Evolutionary conservation across 805 yeast species (phyloP), one percentile per base, ranked within the genome.

Genomic region (Saturnispora gosingensis): DNA sequence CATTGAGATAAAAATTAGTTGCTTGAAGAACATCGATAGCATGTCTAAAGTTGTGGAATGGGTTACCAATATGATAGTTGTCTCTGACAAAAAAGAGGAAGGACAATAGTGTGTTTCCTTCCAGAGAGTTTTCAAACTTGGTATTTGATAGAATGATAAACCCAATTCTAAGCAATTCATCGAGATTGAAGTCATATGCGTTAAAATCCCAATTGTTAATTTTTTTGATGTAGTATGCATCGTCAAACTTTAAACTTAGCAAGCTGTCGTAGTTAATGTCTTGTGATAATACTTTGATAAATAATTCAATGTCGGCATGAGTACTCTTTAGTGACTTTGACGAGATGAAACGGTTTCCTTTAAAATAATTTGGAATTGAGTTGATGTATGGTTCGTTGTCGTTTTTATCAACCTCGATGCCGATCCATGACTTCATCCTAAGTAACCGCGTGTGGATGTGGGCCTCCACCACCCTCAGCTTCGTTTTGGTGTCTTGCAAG

Each of bases 1-100:
- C 42, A 18, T 38, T 38, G 13, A 38, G 42, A 53, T 83, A 80
- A 64, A 75, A 83, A 70, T 85, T 83, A 32, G 91, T 81, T 2
- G 95, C 96, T 68, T 93, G 99, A 62, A 90, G 70, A 8, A 93
- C 99, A 68, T 93, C 99, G 16, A 88, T 85, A 0, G 96, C 97
- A 68, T 93, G 99, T 58, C 95, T 78, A 64, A 90, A 93, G 68
- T 91, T 90, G 71, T 93, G 99, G 72, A 91, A 93, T 16, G 91
- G 88, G 65, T 90, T 90, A 10, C 88, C 87, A 58, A 81, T 79
- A 61, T 85, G 82, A 67, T 93, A 93, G 44, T 88, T 78, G 58
- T 85, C 85, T 54, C 96, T 76, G 8, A 87, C 74, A 58, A 81
- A 76, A 57, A 83, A 77, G 22, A 88, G 67, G 57, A 90, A 75